Evolutionary conservation across 164 flowering plant genomes (phyloP).

Genomic region (Vitis cinerea): DNA sequence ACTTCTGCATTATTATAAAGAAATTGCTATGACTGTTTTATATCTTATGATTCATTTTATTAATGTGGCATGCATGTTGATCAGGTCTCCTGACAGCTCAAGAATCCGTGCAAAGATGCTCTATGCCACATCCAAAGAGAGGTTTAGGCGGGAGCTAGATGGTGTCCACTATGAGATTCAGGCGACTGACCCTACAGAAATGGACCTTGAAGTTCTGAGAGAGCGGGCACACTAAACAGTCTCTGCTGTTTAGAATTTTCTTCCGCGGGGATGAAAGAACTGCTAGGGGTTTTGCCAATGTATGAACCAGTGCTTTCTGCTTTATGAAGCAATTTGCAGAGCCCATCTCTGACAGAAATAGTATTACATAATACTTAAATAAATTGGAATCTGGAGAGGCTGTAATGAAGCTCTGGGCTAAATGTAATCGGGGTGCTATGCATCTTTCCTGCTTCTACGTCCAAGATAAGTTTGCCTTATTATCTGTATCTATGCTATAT

Average conservation of each 20-base stretch:
- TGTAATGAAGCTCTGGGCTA: too few relatives aligned
- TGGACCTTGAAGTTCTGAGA: constrained; percentile 63
- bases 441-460: too few relatives aligned
- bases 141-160: constrained; percentile 53
- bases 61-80: background rate
- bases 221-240: constrained; percentile 49
- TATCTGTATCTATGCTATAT: too few relatives aligned
- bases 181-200: constrained; percentile 77
- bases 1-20: too few relatives aligned
- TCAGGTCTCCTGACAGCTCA: constrained; percentile 67
- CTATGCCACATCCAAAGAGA: constrained; percentile 74
- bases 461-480: too few relatives aligned
- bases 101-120: constrained; percentile 72
- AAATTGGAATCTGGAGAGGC: constrained; percentile 3
- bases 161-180: constrained; percentile 73
- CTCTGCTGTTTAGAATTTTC: background rate
- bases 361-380: constrained; percentile 7
- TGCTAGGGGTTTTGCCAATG: background rate
- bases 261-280: background rate
- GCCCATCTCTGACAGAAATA: constrained; percentile 3
- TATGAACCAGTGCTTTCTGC: constrained; percentile 7
- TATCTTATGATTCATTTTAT: background rate
- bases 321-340: constrained; percentile 1
- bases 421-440: too few relatives aligned
- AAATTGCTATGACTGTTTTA: background rate